Evolutionary conservation across 2,329 filamentous ascomycete genomes (phyloP).

Genomic region (Paecilomyces formosus): DNA sequence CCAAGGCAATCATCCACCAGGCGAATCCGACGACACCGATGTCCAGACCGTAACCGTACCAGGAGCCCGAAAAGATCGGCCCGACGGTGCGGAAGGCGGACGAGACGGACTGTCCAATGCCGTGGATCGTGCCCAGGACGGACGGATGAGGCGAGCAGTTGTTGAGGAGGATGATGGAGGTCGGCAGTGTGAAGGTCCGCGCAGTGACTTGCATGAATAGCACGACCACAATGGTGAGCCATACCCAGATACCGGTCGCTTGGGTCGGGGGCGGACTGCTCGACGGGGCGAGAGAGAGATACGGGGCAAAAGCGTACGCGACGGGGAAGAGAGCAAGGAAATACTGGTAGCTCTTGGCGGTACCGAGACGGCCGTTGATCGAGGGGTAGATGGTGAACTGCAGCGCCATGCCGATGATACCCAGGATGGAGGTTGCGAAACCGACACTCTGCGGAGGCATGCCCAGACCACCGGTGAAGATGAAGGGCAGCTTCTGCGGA

Average conservation of each 20-base stretch:
- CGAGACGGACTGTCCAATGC: conserved; percentile 50
- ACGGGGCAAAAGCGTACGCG: conserved; percentile 64
- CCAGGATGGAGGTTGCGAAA: conserved; percentile 66
- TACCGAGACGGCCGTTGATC: conserved; percentile 60
- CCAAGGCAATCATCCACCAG: conserved; percentile 49
- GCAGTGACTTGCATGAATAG: conserved; percentile 64
- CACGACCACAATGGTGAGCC: conserved; percentile 58
- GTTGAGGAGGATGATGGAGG: conserved; percentile 53
- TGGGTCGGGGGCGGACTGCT: conserved; percentile 33
- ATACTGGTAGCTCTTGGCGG: conserved; percentile 59
- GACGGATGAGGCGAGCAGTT: conserved; percentile 53
- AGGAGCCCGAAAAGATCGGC: conserved; percentile 48
- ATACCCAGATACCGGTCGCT: conserved; percentile 44
- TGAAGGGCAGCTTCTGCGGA: conserved; percentile 42
- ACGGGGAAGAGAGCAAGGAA: conserved; percentile 64
- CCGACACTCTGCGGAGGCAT: conserved; percentile 64
- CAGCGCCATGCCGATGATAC: conserved; percentile 63
- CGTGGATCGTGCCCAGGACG: conserved; percentile 54
- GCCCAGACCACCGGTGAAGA: conserved; percentile 65
- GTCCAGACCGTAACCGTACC: conserved; percentile 49
- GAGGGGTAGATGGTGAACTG: conserved; percentile 65
- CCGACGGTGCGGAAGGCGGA: conserved; percentile 51
- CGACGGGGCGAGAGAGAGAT: conserved; percentile 61
- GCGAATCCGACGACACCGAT: conserved; percentile 49
- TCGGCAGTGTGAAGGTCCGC: conserved; percentile 60